phyloP scores from a whole-genome alignment of 2,329 filamentous ascomycete species.

The Diaporthe capsici region DNA sequence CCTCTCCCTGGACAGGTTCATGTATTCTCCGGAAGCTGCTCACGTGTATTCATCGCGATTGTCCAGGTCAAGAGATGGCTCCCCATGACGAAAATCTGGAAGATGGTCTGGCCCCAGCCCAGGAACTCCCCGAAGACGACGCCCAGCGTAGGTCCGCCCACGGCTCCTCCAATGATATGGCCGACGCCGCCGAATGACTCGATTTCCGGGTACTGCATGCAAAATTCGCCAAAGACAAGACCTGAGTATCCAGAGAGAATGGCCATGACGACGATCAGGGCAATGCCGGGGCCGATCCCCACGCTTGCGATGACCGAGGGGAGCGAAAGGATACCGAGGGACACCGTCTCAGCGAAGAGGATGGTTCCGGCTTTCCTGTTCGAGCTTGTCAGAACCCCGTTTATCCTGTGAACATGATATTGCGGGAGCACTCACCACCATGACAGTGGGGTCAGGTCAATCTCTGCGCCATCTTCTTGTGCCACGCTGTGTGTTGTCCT shows the following conservation, averaged over 20 bases:
- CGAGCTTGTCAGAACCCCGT: neutral
- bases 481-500: conserved; percentile 37
- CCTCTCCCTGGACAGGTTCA: neutral
- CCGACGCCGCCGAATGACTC: conserved; percentile 77
- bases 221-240: conserved; percentile 74
- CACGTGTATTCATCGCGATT: conserved; percentile 73
- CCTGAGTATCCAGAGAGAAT: conserved; percentile 77
- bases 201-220: conserved; percentile 77
- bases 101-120: conserved; percentile 70
- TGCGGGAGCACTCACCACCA: conserved; percentile 39
- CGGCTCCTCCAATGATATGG: conserved; percentile 63
- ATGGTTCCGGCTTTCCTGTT: conserved; percentile 61
- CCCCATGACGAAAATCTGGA: conserved; percentile 78
- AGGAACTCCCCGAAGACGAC: conserved; percentile 70
- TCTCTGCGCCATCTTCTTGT: conserved; percentile 40
- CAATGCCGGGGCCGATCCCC: conserved; percentile 80
- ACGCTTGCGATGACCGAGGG: conserved; percentile 81
- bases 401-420: neutral
- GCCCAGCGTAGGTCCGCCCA: conserved; percentile 58
- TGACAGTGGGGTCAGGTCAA: conserved; percentile 37
- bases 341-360: conserved; percentile 61
- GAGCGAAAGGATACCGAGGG: conserved; percentile 75
- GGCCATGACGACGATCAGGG: conserved; percentile 76
- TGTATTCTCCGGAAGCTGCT: neutral
- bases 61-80: conserved; percentile 78